Percentiles rank a stretch among this genome's conserved stretches.
phyloP scores from a whole-genome alignment of 2,329 filamentous ascomycete genomes.

The Sporothrix inflata region DNA sequence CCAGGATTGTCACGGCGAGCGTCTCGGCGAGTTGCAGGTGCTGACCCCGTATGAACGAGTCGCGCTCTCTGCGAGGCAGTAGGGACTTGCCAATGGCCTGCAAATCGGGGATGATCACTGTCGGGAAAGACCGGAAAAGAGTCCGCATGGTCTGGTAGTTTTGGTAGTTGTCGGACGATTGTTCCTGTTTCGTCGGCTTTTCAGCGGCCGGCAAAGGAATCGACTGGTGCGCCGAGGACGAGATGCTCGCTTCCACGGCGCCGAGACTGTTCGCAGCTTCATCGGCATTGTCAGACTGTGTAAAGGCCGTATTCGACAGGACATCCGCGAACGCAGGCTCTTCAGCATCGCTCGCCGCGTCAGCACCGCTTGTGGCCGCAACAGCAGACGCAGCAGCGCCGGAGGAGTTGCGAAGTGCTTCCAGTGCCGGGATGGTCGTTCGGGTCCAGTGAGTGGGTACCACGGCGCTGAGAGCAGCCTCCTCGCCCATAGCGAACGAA shows the following conservation, averaged over 20 bases:
- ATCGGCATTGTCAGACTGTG: conserved; percentile 33
- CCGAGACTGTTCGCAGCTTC: neutral
- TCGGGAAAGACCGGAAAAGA: conserved; percentile 76
- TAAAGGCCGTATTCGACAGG: conserved; percentile 32
- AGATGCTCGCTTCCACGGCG: neutral
- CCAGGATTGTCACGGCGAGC: conserved; percentile 70
- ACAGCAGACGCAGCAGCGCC: neutral
- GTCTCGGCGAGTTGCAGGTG: conserved; percentile 64
- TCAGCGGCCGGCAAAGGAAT: conserved; percentile 36
- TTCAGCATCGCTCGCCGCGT: conserved; percentile 17
- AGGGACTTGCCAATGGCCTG: conserved; percentile 83
- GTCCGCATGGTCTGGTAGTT: conserved; percentile 80
- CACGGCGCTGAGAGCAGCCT: conserved; percentile 71
- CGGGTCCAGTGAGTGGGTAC: conserved; percentile 70
- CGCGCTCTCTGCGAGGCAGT: conserved; percentile 72
- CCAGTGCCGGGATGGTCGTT: conserved; percentile 26
- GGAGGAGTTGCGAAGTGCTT: conserved; percentile 14
- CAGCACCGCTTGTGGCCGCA: neutral
- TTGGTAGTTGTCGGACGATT: conserved; percentile 50
- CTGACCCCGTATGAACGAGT: conserved; percentile 59
- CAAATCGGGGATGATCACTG: conserved; percentile 81
- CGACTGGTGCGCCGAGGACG: neutral
- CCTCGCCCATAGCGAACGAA: conserved; percentile 80
- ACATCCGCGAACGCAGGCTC: conserved; percentile 30
- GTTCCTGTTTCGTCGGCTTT: conserved; percentile 51